phyloP scores from a whole-genome alignment of 177 flowering plant species.

The Tripterygium wilfordii region DNA sequence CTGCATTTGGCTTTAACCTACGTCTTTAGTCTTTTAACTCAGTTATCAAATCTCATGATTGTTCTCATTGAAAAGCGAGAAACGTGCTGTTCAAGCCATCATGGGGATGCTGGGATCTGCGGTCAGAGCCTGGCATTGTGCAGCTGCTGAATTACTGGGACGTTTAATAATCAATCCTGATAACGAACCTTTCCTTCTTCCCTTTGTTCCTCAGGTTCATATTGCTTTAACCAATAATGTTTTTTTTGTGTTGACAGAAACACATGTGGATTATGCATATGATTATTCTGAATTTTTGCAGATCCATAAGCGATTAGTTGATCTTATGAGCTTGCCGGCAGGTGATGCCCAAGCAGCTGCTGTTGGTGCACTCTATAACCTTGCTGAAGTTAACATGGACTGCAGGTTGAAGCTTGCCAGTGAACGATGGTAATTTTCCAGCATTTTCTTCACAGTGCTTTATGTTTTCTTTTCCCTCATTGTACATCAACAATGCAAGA shows the following conservation, averaged over 20 bases:
- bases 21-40: neutral
- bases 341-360: conserved; percentile 94
- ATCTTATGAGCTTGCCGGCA: conserved; percentile 75
- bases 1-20: neutral
- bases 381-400: conserved; percentile 93
- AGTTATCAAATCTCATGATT: conserved; percentile 5
- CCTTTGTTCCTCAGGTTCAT: conserved; percentile 79
- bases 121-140: conserved; percentile 94
- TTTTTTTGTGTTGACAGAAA: neutral
- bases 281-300: conserved; percentile 26
- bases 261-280: neutral
- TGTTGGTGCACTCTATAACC: conserved; percentile 90
- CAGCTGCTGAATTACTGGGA: conserved; percentile 92
- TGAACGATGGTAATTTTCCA: conserved; percentile 80
- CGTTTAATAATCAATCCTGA: conserved; percentile 94
- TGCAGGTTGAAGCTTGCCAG: conserved; percentile 90
- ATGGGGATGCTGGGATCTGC: conserved; percentile 81
- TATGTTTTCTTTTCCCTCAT: no score
- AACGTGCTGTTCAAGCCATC: conserved; percentile 87
- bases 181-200: conserved; percentile 84
- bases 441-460: no score
- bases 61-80: conserved; percentile 47
- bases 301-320: conserved; percentile 85
- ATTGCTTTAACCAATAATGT: neutral
- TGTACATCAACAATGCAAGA: no score